These are phyloP conservation scores for Metschnikowia kofuensis DNA, from an alignment of 805 yeast species.

Conservation along the genomic window DNA sequence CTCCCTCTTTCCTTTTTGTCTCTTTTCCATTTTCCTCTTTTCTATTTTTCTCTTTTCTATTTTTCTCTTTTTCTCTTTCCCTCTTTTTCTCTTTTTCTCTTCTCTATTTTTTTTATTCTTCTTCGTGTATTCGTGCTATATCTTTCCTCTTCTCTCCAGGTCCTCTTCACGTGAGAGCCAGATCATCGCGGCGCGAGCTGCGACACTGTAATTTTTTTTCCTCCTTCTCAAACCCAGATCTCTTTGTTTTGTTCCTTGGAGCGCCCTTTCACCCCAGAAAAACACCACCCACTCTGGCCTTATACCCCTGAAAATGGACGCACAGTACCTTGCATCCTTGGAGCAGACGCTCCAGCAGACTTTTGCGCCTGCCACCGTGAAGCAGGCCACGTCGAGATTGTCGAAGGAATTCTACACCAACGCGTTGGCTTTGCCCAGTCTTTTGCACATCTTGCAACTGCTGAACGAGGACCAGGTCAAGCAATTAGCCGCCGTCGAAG, in stretches of 20 bases:
- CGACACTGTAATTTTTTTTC: neutral
- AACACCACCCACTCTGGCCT: neutral
- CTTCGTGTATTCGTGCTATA: too few species aligned
- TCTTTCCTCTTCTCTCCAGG: neutral
- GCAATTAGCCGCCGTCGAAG: conserved; percentile 95
- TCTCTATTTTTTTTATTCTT: too few species aligned
- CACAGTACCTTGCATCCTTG: conserved; percentile 63
- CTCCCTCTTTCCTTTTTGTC: too few species aligned
- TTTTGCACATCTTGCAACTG: conserved; percentile 75
- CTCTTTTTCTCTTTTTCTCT: too few species aligned
- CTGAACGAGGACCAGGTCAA: conserved; percentile 69
- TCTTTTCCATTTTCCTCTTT: too few species aligned
- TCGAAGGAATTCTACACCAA: conserved; percentile 71
- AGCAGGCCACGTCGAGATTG: conserved; percentile 74
- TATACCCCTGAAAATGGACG: conserved; percentile 50
- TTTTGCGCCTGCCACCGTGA: conserved; percentile 77
- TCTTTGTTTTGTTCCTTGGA: neutral
- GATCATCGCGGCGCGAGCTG: neutral
- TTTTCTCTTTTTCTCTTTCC: too few species aligned
- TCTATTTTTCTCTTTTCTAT: too few species aligned
- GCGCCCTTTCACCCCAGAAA: neutral
- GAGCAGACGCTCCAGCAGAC: conserved; percentile 79
- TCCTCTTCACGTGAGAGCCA: neutral
- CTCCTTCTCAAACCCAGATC: neutral
- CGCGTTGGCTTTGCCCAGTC: conserved; percentile 72